Percentiles rank a stretch among this genome's conserved stretches.
These are phyloP conservation scores for Debaryomyces hansenii DNA, from an alignment of 805 yeast genomes.

Conservation along the genomic window DNA sequence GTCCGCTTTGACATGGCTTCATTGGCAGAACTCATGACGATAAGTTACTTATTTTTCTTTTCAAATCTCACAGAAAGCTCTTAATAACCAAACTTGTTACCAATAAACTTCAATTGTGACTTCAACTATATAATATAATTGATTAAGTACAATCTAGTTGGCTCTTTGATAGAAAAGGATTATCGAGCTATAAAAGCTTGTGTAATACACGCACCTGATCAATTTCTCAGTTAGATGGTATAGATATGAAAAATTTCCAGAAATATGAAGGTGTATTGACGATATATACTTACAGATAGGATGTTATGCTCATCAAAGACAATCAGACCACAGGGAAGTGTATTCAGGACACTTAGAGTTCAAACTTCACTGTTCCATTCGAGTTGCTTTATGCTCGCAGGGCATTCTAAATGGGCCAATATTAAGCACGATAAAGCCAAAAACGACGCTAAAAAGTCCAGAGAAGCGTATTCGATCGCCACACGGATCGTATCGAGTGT, in stretches of 20 bases:
- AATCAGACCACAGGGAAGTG: not conserved
- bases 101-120: not conserved
- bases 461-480: constrained; percentile 68
- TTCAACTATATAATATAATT: not conserved
- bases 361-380: constrained; percentile 11
- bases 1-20: constrained; percentile 66
- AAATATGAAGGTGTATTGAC: too few relatives aligned
- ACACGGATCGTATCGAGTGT: constrained; percentile 75
- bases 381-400: constrained; percentile 43
- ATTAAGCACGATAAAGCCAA: constrained; percentile 93
- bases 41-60: not conserved
- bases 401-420: constrained; percentile 95
- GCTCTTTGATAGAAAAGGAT: not conserved
- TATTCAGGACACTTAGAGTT: not conserved
- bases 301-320: not conserved
- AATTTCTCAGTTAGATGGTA: not conserved
- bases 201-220: not conserved
- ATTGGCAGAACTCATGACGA: constrained; percentile 26
- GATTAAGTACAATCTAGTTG: not conserved
- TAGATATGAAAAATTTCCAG: not conserved
- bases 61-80: not conserved
- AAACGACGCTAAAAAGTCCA: constrained; percentile 78
- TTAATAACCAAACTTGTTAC: too few relatives aligned
- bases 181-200: not conserved
- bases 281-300: too few relatives aligned